Conservation (phyloP, 805 yeast genomes). For the Danielia oregonensis region DNA sequence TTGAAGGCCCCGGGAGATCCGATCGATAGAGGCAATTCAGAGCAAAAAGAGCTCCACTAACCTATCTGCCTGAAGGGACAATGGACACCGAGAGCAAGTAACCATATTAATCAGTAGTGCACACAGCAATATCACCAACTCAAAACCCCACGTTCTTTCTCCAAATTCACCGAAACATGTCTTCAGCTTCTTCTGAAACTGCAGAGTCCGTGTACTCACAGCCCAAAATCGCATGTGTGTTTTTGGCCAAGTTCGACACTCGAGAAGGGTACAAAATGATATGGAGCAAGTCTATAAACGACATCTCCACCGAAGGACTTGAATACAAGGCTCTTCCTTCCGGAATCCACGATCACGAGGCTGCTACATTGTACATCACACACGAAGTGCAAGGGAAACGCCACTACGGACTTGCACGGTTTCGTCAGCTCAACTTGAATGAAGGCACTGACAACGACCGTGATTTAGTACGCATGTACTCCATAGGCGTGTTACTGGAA, state of each 20-base stretch:
- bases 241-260: constrained; percentile 34
- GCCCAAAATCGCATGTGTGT: constrained; percentile 29
- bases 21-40: too few species aligned
- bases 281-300: constrained; percentile 28
- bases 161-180: background rate
- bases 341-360: constrained; percentile 34
- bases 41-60: too few species aligned
- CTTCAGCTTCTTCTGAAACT: constrained; percentile 2
- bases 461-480: constrained; percentile 51
- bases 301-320: constrained; percentile 26
- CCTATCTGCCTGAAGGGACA: too few species aligned
- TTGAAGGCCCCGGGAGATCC: too few species aligned
- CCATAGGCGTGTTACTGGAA: constrained; percentile 59
- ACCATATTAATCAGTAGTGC: background rate
- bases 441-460: constrained; percentile 16
- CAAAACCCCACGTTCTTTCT: too few species aligned
- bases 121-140: background rate
- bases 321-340: constrained; percentile 40
- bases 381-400: constrained; percentile 20
- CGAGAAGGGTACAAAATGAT: constrained; percentile 33
- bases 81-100: too few species aligned
- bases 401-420: constrained; percentile 35
- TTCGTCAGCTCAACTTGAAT: constrained; percentile 22
- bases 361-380: constrained; percentile 29
- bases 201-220: constrained; percentile 5